Conservation (phyloP, 495 filamentous ascomycete genomes). For the Talaromyces stipitatus region DNA sequence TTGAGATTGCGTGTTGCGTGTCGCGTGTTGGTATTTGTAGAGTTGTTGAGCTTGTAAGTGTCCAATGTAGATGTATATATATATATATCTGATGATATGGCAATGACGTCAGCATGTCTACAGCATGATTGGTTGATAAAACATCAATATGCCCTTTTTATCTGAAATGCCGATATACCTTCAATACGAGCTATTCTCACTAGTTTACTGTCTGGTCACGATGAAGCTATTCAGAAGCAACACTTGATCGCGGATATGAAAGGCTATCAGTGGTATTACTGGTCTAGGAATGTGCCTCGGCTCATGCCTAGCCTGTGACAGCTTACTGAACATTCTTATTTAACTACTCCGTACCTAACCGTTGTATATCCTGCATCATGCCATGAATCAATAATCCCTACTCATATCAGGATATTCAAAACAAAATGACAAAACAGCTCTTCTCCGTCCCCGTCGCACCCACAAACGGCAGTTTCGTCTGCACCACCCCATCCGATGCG, state of each 20-base stretch:
- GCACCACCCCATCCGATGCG: slow-evolving; percentile 45
- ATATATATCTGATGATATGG: slow-evolving; percentile 1
- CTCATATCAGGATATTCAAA: neutral
- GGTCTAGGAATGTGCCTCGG: neutral
- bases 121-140: neutral
- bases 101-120: neutral
- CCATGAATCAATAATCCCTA: neutral
- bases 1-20: no score
- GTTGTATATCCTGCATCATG: no score
- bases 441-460: slow-evolving; percentile 39
- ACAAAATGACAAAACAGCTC: slow-evolving; percentile 17
- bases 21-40: neutral
- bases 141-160: no score
- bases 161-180: no score
- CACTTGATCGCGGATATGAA: neutral
- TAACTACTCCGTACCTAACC: neutral
- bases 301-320: neutral
- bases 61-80: no score
- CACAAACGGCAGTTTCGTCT: slow-evolving; percentile 42
- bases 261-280: neutral
- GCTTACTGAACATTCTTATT: neutral
- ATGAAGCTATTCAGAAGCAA: neutral
- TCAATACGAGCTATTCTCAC: no score
- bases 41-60: neutral
- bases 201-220: no score